These are phyloP conservation scores for Odonthalia washingtoniensis DNA, from an alignment of 31 red algal species.

Conservation along the genomic window DNA sequence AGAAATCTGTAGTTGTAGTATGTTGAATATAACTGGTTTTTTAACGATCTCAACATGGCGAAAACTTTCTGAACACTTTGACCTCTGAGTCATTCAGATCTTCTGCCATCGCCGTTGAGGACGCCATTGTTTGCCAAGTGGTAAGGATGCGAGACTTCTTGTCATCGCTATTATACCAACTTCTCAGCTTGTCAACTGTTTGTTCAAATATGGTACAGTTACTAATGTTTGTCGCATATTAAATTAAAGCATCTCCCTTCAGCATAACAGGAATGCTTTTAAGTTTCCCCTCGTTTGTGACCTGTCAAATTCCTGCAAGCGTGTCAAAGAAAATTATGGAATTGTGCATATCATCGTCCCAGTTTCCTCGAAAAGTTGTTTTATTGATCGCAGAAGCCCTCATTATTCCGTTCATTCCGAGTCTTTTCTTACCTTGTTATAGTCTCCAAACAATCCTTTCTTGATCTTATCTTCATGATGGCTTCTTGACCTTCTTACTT, in stretches of 20 bases:
- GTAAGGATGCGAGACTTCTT: background rate
- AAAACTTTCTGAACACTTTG: background rate
- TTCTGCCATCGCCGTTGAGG: too few species aligned
- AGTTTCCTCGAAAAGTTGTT: slow-evolving; percentile 12
- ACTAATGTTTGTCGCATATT: slow-evolving; percentile 1
- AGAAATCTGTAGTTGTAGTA: background rate
- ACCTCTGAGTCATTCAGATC: too few species aligned
- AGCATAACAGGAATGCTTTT: slow-evolving; percentile 43
- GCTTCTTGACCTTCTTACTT: too few species aligned
- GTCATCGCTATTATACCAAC: background rate
- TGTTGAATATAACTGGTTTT: background rate
- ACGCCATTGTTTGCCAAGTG: too few species aligned
- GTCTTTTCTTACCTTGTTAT: too few species aligned
- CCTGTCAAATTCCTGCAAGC: slow-evolving; percentile 16
- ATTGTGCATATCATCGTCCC: slow-evolving; percentile 28
- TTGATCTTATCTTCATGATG: too few species aligned
- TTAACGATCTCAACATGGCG: background rate
- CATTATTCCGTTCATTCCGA: slow-evolving; percentile 37
- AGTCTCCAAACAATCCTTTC: too few species aligned
- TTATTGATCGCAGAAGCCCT: slow-evolving; percentile 19
- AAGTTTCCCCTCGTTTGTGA: slow-evolving; percentile 28
- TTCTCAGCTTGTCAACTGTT: background rate
- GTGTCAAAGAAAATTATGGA: slow-evolving; percentile 36
- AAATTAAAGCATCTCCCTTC: slow-evolving; percentile 29
- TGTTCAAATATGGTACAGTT: background rate